Evolutionary conservation across 176 grass and related monocot genomes (phyloP).

Genomic region (Eleusine indica): DNA sequence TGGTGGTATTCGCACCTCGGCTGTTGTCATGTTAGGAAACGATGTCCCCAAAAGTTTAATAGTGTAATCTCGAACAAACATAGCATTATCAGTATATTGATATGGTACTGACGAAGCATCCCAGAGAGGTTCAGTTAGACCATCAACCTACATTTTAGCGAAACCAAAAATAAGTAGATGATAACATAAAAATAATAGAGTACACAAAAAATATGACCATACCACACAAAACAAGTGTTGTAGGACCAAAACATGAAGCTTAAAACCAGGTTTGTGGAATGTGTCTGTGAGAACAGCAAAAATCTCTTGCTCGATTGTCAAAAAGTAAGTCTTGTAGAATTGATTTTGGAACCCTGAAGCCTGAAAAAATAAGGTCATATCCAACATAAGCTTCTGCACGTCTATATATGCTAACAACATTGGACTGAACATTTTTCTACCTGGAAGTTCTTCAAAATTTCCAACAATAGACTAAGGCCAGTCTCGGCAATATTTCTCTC

Average conservation of each 20-base stretch:
- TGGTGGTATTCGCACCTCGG: constrained; percentile 56
- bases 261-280: constrained; percentile 99
- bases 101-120: constrained; percentile 69
- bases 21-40: constrained; percentile 94
- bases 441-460: constrained; percentile 97
- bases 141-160: constrained; percentile 73
- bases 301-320: constrained; percentile 96
- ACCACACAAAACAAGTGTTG: constrained; percentile 97
- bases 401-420: not conserved
- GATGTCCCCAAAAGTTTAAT: constrained; percentile 92
- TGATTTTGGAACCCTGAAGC: constrained; percentile 93
- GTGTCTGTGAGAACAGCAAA: constrained; percentile 98
- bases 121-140: constrained; percentile 89
- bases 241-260: constrained; percentile 98
- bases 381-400: constrained; percentile 28
- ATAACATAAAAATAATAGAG: not conserved
- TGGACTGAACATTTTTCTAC: constrained; percentile 38
- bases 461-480: constrained; percentile 87
- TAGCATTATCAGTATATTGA: constrained; percentile 80
- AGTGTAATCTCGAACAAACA: constrained; percentile 97
- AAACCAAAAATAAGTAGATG: constrained; percentile 35
- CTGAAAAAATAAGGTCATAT: constrained; percentile 44
- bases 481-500: constrained; percentile 99
- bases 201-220: constrained; percentile 27
- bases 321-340: constrained; percentile 96